Evolutionary conservation across 148 eudicot species (phyloP).

Genomic region (Rheum nobile): DNA sequence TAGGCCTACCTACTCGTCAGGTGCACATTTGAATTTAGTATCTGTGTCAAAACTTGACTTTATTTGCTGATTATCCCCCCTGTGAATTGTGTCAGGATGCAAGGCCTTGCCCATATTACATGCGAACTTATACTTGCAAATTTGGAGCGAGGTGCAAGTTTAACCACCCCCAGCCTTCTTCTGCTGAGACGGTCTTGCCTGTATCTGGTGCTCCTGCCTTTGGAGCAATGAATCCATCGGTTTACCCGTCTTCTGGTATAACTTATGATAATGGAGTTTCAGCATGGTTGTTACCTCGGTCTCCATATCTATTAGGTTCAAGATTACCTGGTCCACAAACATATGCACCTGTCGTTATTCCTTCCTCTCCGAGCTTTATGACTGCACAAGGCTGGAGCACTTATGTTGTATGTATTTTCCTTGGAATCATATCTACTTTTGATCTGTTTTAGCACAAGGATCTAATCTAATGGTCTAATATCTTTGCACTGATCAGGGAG

Average conservation of each 20-base stretch:
- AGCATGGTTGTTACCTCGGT: not conserved
- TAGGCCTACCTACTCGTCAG: conserved; percentile 45
- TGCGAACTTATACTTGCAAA: conserved; percentile 12
- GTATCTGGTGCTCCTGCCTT: conserved; percentile 1
- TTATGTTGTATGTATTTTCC: conserved; percentile 12
- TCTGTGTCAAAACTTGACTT: not conserved
- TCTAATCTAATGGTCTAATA: too few species aligned
- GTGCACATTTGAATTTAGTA: conserved; percentile 10
- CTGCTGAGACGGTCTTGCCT: not conserved
- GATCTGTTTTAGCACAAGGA: too few species aligned
- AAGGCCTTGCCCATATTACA: conserved; percentile 9
- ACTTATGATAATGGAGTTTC: conserved; percentile 6
- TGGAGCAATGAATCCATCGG: not conserved
- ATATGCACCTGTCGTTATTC: not conserved
- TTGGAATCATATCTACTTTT: not conserved
- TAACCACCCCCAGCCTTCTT: conserved; percentile 9
- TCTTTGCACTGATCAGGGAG: not conserved
- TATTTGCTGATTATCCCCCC: too few species aligned
- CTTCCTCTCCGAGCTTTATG: conserved; percentile 8
- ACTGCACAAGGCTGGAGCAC: conserved; percentile 12
- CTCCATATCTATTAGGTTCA: conserved; percentile 4
- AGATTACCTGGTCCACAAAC: conserved; percentile 2
- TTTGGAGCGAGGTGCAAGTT: conserved; percentile 11
- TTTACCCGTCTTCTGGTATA: not conserved
- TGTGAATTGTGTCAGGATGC: conserved; percentile 1